Conservation (phyloP, 345 rosid genomes). For the Syzygium aqueum region DNA sequence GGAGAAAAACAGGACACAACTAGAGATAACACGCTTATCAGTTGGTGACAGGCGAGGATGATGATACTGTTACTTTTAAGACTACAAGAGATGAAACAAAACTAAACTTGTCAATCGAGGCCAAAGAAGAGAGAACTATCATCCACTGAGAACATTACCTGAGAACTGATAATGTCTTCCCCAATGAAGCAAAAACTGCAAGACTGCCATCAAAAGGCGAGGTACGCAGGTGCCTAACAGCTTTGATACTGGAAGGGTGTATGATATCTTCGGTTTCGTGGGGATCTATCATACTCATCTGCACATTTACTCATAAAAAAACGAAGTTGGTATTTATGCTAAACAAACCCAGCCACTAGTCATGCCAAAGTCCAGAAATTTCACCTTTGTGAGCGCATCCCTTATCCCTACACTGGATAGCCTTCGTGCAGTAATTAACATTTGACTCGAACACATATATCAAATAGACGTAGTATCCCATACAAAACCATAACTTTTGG, state of each 20-base stretch:
- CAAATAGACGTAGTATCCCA: constrained; percentile 31
- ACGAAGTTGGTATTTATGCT: neutral
- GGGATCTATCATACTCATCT: constrained; percentile 51
- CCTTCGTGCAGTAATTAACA: constrained; percentile 44
- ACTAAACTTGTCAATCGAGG: constrained; percentile 3
- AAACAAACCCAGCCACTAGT: neutral
- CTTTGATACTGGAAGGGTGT: constrained; percentile 46
- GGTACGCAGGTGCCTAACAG: constrained; percentile 57
- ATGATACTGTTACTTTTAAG: constrained; percentile 53
- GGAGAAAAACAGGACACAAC: neutral
- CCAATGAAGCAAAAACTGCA: constrained; percentile 29
- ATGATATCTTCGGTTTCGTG: constrained; percentile 53
- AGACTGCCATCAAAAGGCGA: constrained; percentile 44
- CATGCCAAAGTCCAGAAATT: constrained; percentile 9
- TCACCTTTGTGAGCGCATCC: constrained; percentile 64
- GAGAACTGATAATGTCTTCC: neutral
- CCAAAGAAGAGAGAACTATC: neutral
- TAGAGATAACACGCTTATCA: constrained; percentile 22
- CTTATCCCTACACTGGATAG: constrained; percentile 43
- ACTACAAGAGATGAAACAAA: constrained; percentile 23
- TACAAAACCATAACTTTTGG: too few relatives aligned
- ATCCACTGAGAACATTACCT: neutral
- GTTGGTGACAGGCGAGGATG: constrained; percentile 56
- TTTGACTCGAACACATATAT: constrained; percentile 39
- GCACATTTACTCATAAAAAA: constrained; percentile 2